phyloP scores from a whole-genome alignment of 208 protist species.

The Crithidia sp. region DNA sequence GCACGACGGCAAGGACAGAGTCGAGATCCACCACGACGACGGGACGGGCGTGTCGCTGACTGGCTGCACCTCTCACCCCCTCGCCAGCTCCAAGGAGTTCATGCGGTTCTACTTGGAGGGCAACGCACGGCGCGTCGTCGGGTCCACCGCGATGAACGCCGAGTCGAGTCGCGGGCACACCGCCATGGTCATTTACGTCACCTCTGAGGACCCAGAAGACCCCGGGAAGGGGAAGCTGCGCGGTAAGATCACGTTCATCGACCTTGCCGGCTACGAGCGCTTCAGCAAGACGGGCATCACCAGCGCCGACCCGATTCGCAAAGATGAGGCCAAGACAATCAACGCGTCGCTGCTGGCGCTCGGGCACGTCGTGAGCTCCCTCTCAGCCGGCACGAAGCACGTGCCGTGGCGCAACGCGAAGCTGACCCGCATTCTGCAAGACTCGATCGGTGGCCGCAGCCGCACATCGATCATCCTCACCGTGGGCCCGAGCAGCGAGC shows the following conservation, averaged over 20 bases:
- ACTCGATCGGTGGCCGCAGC: slow-evolving; percentile 91
- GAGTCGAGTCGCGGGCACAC: slow-evolving; percentile 90
- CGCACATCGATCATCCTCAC: slow-evolving; percentile 90
- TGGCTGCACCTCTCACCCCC: slow-evolving; percentile 66
- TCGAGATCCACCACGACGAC: slow-evolving; percentile 81
- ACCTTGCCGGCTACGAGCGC: slow-evolving; percentile 90
- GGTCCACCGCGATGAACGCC: slow-evolving; percentile 90
- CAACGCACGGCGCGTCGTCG: slow-evolving; percentile 83
- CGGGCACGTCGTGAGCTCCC: slow-evolving; percentile 83
- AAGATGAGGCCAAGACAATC: slow-evolving; percentile 92
- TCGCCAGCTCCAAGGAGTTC: slow-evolving; percentile 68
- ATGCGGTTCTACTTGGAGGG: slow-evolving; percentile 86
- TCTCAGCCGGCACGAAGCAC: slow-evolving; percentile 72
- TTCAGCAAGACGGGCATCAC: slow-evolving; percentile 92
- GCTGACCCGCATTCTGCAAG: slow-evolving; percentile 91
- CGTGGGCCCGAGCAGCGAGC: slow-evolving; percentile 84
- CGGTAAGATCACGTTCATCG: slow-evolving; percentile 92
- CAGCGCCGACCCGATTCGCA: slow-evolving; percentile 72
- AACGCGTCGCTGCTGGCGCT: slow-evolving; percentile 89
- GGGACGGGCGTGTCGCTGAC: slow-evolving; percentile 74
- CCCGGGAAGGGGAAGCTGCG: slow-evolving; percentile 48
- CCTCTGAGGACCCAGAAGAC: slow-evolving; percentile 62
- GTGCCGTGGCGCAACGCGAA: slow-evolving; percentile 94
- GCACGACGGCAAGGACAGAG: slow-evolving; percentile 63
- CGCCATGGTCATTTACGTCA: slow-evolving; percentile 78